These are phyloP conservation scores for Kitagawia praeruptora DNA, from an alignment of 129 eudicot genomes.

Conservation along the genomic window DNA sequence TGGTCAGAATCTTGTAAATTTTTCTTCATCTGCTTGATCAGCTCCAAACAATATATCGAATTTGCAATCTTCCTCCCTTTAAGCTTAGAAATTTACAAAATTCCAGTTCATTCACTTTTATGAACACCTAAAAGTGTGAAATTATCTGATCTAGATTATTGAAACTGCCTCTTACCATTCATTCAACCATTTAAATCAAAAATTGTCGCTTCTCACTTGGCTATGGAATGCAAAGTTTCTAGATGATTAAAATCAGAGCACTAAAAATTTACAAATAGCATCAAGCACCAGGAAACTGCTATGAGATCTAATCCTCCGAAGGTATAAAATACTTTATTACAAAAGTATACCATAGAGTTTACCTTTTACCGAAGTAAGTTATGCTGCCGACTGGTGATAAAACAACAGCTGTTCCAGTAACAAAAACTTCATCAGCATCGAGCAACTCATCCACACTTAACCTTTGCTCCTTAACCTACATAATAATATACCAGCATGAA, in stretches of 20 bases:
- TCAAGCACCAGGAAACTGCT: not conserved
- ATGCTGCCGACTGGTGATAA: conserved; percentile 82
- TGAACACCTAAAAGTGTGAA: not conserved
- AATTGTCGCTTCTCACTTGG: not conserved
- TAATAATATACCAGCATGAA: not conserved
- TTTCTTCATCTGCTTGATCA: not conserved
- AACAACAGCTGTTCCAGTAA: conserved; percentile 91
- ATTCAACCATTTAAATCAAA: not conserved
- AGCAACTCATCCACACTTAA: conserved; percentile 71
- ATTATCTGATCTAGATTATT: not conserved
- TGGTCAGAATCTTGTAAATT: not conserved
- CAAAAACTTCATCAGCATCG: conserved; percentile 83
- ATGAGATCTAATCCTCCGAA: not conserved
- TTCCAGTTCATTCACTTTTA: not conserved
- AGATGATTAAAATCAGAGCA: not conserved
- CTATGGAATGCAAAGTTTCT: not conserved
- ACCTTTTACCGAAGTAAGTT: conserved; percentile 73
- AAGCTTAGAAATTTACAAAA: not conserved
- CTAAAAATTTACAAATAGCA: not conserved
- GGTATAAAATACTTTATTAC: not conserved
- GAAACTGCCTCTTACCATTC: not conserved
- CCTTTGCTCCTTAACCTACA: conserved; percentile 52
- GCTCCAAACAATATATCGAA: not conserved
- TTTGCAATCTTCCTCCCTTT: not conserved
- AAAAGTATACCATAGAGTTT: conserved; percentile 3